These are phyloP conservation scores for Chlamydomonas sphaeroides DNA, from an alignment of 139 green algal genomes.

Conservation along the genomic window DNA sequence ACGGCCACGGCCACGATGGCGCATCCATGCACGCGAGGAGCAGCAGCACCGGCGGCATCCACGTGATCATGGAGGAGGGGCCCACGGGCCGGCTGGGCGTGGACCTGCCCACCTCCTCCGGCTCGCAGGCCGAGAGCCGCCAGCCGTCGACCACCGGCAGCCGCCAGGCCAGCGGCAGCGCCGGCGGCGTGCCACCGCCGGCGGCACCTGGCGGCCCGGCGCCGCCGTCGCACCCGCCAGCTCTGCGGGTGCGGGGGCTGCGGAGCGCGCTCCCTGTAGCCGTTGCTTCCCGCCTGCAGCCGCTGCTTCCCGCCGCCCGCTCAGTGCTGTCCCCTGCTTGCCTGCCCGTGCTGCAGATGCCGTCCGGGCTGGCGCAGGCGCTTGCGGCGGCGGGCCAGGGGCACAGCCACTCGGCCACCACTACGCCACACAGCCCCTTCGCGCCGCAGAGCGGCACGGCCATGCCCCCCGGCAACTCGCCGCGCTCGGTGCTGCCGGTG, in stretches of 20 bases:
- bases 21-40: neutral
- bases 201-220: neutral
- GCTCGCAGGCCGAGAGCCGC: neutral
- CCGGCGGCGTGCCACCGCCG: conserved; percentile 13
- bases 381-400: neutral
- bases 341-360: neutral
- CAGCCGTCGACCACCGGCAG: neutral
- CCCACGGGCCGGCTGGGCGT: neutral
- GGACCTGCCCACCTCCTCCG: neutral
- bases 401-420: neutral
- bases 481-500: neutral
- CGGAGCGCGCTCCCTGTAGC: too few species aligned
- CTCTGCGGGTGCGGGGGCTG: too few species aligned
- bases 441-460: conserved; percentile 2
- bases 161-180: neutral
- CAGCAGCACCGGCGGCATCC: conserved; percentile 19
- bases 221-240: too few species aligned
- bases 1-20: too few species aligned
- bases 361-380: neutral
- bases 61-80: neutral
- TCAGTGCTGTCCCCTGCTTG: neutral
- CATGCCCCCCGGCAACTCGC: neutral
- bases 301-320: too few species aligned
- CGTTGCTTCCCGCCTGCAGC: neutral
- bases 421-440: conserved; percentile 9